A percentile compares a stretch with the other conserved stretches of the same genome.
Conservation (phyloP, 2,329 filamentous ascomycete genomes). For the Aspergillus latus region DNA sequence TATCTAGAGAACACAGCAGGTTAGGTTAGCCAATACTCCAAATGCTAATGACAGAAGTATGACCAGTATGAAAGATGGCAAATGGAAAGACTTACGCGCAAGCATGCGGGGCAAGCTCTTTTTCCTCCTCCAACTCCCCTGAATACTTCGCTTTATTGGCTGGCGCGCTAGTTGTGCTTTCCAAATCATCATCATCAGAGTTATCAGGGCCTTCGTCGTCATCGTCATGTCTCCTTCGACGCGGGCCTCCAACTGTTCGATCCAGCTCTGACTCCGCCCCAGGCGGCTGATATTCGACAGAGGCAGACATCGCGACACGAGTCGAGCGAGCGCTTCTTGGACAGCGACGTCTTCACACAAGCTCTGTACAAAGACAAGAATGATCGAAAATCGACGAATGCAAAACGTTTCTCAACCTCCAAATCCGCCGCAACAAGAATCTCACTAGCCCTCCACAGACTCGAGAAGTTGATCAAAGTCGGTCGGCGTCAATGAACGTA, state of each 20-base stretch:
- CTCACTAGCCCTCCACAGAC: conserved; percentile 5
- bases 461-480: not conserved
- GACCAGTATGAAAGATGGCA: not conserved
- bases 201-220: conserved; percentile 86
- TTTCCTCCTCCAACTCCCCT: conserved; percentile 70
- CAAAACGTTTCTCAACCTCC: conserved; percentile 1
- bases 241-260: conserved; percentile 65
- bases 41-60: not conserved
- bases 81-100: conserved; percentile 71
- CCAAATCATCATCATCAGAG: conserved; percentile 77
- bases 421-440: conserved; percentile 11
- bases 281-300: conserved; percentile 69
- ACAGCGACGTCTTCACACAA: conserved; percentile 57
- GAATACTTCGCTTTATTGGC: conserved; percentile 67
- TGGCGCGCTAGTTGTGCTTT: conserved; percentile 76
- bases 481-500: conserved; percentile 27
- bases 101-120: conserved; percentile 88
- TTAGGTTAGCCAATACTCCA: conserved; percentile 8
- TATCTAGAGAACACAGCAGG: conserved; percentile 58
- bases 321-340: conserved; percentile 83
- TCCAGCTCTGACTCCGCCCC: conserved; percentile 61
- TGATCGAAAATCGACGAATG: not conserved
- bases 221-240: conserved; percentile 73
- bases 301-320: conserved; percentile 79
- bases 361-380: not conserved